Base-by-base conservation (phyloP, 2,329 filamentous ascomycete species). In the Fusarium graminum region DNA sequence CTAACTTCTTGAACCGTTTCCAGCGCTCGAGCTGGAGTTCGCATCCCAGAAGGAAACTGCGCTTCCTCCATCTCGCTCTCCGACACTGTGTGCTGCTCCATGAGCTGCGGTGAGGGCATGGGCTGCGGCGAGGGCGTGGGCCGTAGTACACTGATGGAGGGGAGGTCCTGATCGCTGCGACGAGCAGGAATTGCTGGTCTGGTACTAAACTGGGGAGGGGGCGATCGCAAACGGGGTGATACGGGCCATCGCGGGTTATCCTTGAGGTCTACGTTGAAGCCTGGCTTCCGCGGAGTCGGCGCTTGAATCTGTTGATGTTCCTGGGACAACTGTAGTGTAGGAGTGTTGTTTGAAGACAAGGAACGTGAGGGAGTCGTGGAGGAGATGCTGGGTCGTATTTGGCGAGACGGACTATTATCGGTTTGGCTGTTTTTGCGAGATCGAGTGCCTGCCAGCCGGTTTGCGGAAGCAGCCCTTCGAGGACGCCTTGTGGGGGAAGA, bases 1-100 rank as follows among this genome's bases (percentile, higher is more conserved):
- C 92, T 95, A 52, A 91, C 89, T 82, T 97, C 94, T 75, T 97
- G 91, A 16, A 98, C 94, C 0, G 95, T 97, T 79, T 97, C 94
- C 57, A 97, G 81, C 45, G 87, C 88, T 51, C 84, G 82, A 32
- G 82, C 84, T 22, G 88, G 87, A 17, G 88, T 87, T 74, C 85
- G 81, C 79, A 86, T 81, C 47, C 87, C 87, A 19, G 85, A 79
- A 42, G 79, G 78, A 42, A 71, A 70, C 38, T 81, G 77, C 12
- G 75, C 66, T 38, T 88, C 86, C 67, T 88, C 86, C 54, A 77
- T 77, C 63, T 88, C 86, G 68, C 78, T 83, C 63, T 87, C 85
- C 12, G 81, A 80, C 52, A 76, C 79, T 74, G 68, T 75, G 61
- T 70, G 75, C 36, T 72, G 77, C 44, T 80, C 75, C 52, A 77